These are phyloP conservation scores for Russula griseocarnosa DNA, from an alignment of 768 basidiomycete species.

Conservation along the genomic window DNA sequence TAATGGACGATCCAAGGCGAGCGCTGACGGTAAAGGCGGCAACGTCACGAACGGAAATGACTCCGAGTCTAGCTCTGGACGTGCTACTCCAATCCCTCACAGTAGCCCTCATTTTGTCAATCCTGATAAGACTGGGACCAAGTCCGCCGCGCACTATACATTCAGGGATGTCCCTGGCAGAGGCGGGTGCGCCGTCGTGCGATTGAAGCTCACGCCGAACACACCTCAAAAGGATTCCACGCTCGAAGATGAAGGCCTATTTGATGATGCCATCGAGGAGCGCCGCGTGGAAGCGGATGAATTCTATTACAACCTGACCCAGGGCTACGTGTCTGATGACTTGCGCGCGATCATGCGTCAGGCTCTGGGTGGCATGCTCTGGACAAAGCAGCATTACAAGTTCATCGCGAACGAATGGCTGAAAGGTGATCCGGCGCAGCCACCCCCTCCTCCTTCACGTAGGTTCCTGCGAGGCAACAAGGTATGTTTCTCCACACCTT, in stretches of 20 bases:
- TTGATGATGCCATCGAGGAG: conserved; percentile 88
- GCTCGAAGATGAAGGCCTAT: conserved; percentile 81
- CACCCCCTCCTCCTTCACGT: conserved; percentile 86
- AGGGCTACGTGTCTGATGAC: conserved; percentile 87
- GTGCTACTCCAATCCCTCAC: conserved; percentile 50
- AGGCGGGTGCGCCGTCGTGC: conserved; percentile 93
- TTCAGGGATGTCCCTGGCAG: conserved; percentile 84
- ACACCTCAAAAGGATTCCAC: conserved; percentile 71
- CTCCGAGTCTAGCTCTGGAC: conserved; percentile 35
- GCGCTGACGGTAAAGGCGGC: conserved; percentile 3
- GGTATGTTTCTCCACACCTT: conserved; percentile 38
- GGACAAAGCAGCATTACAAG: conserved; percentile 97
- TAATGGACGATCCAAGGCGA: conserved; percentile 25
- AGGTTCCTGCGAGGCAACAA: conserved; percentile 73
- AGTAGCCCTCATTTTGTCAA: conserved; percentile 63
- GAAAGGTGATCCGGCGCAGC: conserved; percentile 92
- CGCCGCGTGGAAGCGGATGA: conserved; percentile 92
- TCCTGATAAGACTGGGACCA: conserved; percentile 84
- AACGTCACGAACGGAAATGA: conserved; percentile 24
- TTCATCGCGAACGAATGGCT: conserved; percentile 98
- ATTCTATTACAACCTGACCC: conserved; percentile 79
- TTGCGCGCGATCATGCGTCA: conserved; percentile 95
- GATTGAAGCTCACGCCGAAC: conserved; percentile 83
- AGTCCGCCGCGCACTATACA: conserved; percentile 86
- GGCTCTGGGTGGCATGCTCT: conserved; percentile 93